phyloP scores from a whole-genome alignment of 139 green algal species.

The Gonium pectorale region DNA sequence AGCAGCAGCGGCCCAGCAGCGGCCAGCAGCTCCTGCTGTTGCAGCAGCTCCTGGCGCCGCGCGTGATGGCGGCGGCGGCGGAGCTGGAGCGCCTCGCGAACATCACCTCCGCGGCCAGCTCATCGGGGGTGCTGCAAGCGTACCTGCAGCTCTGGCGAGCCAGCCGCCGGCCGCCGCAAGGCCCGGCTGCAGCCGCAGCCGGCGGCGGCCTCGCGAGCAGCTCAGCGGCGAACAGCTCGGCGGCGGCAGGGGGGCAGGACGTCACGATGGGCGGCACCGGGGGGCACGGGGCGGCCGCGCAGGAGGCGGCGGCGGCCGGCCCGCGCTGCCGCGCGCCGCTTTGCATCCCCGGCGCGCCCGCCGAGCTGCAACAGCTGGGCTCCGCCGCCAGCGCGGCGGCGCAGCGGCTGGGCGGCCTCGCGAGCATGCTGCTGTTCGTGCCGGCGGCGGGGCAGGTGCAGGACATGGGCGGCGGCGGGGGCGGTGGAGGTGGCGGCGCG shows the following conservation, averaged over 20 bases:
- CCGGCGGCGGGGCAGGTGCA: conserved; percentile 25
- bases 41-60: conserved; percentile 28
- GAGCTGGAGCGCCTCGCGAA: conserved; percentile 18
- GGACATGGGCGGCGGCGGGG: conserved; percentile 7
- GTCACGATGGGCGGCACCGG: too few species aligned
- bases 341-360: background rate
- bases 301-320: background rate
- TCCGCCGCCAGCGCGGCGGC: background rate
- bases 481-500: background rate
- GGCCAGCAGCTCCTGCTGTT: conserved; percentile 8
- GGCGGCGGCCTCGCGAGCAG: too few species aligned
- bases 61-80: background rate
- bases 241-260: too few species aligned
- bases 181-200: too few species aligned
- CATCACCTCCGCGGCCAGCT: background rate
- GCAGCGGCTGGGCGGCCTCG: conserved; percentile 23
- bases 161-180: background rate
- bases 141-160: background rate
- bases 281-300: too few species aligned
- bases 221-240: too few species aligned
- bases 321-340: background rate
- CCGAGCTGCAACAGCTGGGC: conserved; percentile 26
- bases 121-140: background rate
- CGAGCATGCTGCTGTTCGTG: conserved; percentile 25
- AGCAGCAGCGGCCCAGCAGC: background rate